Conservation (phyloP, 192 early-diverging fungal species). For the Gamsiella multidivaricata region DNA sequence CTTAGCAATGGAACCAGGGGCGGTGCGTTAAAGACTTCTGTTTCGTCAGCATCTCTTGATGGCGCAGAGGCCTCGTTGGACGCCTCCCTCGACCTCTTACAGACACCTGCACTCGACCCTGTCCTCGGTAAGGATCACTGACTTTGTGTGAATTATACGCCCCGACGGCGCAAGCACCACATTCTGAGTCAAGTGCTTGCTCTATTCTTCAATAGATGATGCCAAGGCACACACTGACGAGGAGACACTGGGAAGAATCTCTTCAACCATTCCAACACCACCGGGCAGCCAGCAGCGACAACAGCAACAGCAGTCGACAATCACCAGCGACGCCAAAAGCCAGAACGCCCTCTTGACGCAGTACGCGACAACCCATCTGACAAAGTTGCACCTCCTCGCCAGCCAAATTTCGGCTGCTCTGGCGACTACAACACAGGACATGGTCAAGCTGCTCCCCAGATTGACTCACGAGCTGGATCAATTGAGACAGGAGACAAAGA, state of each 20-base stretch:
- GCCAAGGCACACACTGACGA: slow-evolving; percentile 13
- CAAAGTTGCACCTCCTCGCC: slow-evolving; percentile 67
- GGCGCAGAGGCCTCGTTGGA: slow-evolving; percentile 30
- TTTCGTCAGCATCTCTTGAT: slow-evolving; percentile 7
- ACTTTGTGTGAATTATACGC: too few species aligned
- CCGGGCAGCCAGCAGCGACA: slow-evolving; percentile 22
- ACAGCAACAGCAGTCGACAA: slow-evolving; percentile 9
- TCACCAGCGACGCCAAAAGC: slow-evolving; percentile 3
- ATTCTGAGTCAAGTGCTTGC: neutral
- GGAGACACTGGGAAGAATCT: neutral
- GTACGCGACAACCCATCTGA: slow-evolving; percentile 63
- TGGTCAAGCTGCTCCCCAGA: slow-evolving; percentile 69
- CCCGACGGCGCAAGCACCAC: neutral
- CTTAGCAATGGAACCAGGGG: neutral
- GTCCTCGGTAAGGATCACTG: slow-evolving; percentile 39
- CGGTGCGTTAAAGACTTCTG: slow-evolving; percentile 1
- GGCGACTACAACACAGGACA: slow-evolving; percentile 63
- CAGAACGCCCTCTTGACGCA: slow-evolving; percentile 44
- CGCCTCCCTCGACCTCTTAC: slow-evolving; percentile 40
- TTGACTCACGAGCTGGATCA: slow-evolving; percentile 70
- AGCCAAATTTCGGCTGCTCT: slow-evolving; percentile 67
- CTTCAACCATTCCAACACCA: slow-evolving; percentile 12
- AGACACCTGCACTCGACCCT: slow-evolving; percentile 47
- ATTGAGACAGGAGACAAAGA: slow-evolving; percentile 62
- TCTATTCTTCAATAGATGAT: slow-evolving; percentile 1